Evolutionary conservation across 306 rosid genomes (phyloP).

Genomic region (Cicer judaicum): DNA sequence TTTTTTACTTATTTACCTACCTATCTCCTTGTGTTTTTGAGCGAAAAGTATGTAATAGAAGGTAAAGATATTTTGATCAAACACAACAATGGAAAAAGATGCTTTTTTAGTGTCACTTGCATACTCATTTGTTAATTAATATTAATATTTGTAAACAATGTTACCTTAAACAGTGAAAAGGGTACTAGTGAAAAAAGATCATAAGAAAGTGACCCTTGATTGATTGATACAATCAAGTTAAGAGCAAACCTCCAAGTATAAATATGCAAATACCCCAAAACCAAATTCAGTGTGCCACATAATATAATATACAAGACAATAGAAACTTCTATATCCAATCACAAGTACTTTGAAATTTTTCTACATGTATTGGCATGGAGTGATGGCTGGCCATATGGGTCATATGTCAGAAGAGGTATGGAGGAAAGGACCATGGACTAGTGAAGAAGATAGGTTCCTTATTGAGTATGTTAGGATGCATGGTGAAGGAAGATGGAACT

Average conservation of each 20-base stretch:
- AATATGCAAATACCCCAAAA: constrained; percentile 57
- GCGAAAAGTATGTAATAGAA: no score
- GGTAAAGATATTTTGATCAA: constrained; percentile 19
- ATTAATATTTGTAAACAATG: constrained; percentile 25
- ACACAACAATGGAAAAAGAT: constrained; percentile 15
- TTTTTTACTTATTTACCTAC: no score
- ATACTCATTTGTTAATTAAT: constrained; percentile 16
- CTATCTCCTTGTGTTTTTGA: no score
- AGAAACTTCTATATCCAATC: not conserved
- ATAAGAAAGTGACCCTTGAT: constrained; percentile 62
- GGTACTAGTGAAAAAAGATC: constrained; percentile 50
- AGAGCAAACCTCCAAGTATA: constrained; percentile 55
- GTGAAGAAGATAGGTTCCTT: constrained; percentile 85
- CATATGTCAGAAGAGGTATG: constrained; percentile 69
- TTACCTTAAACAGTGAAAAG: constrained; percentile 48
- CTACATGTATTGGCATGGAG: constrained; percentile 66
- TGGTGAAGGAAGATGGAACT: constrained; percentile 98
- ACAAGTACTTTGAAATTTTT: constrained; percentile 7
- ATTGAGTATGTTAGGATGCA: constrained; percentile 78
- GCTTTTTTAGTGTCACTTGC: constrained; percentile 26
- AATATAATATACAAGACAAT: constrained; percentile 42
- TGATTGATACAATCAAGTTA: constrained; percentile 51
- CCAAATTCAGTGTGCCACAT: constrained; percentile 46
- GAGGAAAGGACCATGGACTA: constrained; percentile 98
- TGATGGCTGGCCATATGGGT: constrained; percentile 65